Evolutionary conservation across 2,329 filamentous ascomycete genomes (phyloP).

Genomic region (Talaromyces sp.): DNA sequence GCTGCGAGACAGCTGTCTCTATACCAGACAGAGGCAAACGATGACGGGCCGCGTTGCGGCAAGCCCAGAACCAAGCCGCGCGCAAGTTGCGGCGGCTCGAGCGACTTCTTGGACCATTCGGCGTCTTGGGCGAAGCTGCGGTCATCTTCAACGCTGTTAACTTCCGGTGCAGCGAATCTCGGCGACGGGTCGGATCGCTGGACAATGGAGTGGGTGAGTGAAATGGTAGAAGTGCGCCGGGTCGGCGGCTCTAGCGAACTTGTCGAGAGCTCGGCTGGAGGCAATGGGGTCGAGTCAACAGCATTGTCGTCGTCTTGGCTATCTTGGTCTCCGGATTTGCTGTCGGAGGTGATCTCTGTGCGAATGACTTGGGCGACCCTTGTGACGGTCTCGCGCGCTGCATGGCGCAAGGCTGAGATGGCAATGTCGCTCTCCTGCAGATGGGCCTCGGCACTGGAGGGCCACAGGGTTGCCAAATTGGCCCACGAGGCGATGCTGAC

Average conservation of each 20-base stretch:
- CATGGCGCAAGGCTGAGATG: constrained; percentile 37
- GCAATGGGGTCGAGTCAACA: constrained; percentile 17
- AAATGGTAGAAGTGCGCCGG: constrained; percentile 36
- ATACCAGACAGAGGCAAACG: not conserved
- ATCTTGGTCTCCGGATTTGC: no score
- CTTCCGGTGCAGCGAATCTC: not conserved
- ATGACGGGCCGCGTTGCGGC: constrained; percentile 14
- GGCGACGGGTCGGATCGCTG: constrained; percentile 29
- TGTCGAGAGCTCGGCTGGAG: constrained; percentile 16
- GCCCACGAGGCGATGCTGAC: constrained; percentile 35
- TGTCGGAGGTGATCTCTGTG: constrained; percentile 35
- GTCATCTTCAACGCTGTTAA: constrained; percentile 6
- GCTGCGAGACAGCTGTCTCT: constrained; percentile 27
- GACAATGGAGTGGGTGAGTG: constrained; percentile 35
- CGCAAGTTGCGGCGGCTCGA: constrained; percentile 29
- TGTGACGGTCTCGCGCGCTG: constrained; percentile 37
- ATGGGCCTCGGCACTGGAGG: constrained; percentile 28
- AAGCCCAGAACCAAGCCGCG: constrained; percentile 33
- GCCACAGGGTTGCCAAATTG: constrained; percentile 34
- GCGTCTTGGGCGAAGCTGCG: not conserved
- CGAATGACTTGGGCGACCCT: constrained; percentile 32
- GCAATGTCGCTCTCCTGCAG: constrained; percentile 36
- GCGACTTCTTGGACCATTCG: constrained; percentile 20
- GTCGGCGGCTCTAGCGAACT: constrained; percentile 18
- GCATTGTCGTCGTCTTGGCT: constrained; percentile 10